Base-by-base conservation (phyloP, 352 stramenopile genomes). In the Globisporangium cylindrosporum region DNA sequence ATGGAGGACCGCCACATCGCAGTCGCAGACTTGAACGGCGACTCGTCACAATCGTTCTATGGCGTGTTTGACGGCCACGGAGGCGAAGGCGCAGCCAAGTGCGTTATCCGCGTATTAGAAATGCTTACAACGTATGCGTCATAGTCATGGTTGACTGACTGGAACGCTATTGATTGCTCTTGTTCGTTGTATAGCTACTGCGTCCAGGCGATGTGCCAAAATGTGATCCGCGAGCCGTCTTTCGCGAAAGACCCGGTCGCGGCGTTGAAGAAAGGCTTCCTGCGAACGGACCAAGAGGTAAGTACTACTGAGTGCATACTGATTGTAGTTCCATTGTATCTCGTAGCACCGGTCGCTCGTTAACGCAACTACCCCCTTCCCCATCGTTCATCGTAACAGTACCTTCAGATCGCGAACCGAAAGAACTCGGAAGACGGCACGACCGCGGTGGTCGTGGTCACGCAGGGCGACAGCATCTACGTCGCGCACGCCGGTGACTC, bases 51-150 rank as follows among this genome's bases (percentile, higher is more conserved):
- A 67, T 95, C 88, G 58, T 96, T 98, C 56, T 98, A 98, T 68
- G 93, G 88, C 46, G 83, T 98, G 59, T 98, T 98, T 73, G 94
- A 98, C 69, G 94, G 94, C 68, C 94, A 98, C 73, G 93, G 93
- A 56, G 94, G 94, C 41, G 83, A 93, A 56, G 84, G 84, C 22
- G 93, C 91, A 29, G 89, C 93, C 67, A 88, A 98, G 88, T 98
- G 76, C 62, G 89, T 72, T 32, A 5, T 10, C 29, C 20, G n/a
- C 34, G 27, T 41, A 36, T 38, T 22, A 51, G 20, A 68, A 22
- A 29, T 41, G 46, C 58, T 24, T 41, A 54, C 38, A 46, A 4
- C 67, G 24, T 51, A 8, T 73, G 53, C 41, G 29, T 68, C 62
- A n/a, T 62, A 15, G 18, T 53, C 55, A 20, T 8, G 9, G 7